Evolutionary conservation across 2,329 filamentous ascomycete species (phyloP).

Genomic region (Balansia obtecta): DNA sequence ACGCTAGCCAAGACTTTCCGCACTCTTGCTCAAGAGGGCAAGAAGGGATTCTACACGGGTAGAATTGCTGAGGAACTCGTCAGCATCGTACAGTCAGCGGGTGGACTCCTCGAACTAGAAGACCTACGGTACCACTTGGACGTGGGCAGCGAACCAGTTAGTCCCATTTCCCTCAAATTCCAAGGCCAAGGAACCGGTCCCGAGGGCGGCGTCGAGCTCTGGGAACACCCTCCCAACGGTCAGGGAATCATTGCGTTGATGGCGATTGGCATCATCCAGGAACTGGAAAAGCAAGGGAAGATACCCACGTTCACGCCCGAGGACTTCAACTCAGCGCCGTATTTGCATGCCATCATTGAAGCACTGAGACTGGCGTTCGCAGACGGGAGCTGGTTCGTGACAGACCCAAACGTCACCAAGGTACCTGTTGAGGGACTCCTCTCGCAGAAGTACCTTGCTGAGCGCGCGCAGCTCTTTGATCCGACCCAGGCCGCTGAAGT

Average conservation of each 20-base stretch:
- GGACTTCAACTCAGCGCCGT: constrained; percentile 72
- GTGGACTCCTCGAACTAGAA: constrained; percentile 65
- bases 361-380: constrained; percentile 80
- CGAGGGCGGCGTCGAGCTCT: constrained; percentile 58
- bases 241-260: constrained; percentile 93
- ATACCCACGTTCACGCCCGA: constrained; percentile 57
- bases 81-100: constrained; percentile 61
- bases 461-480: constrained; percentile 49
- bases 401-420: constrained; percentile 60
- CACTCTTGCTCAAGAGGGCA: constrained; percentile 65
- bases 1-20: constrained; percentile 72
- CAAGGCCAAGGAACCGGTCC: constrained; percentile 42
- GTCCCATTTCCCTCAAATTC: constrained; percentile 75
- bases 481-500: constrained; percentile 45
- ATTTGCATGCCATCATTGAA: constrained; percentile 81
- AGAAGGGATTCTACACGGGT: constrained; percentile 83
- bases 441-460: constrained; percentile 59
- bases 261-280: constrained; percentile 82
- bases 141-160: constrained; percentile 60
- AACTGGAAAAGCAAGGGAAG: constrained; percentile 62
- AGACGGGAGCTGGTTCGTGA: constrained; percentile 81
- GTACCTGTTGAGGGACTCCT: constrained; percentile 63
- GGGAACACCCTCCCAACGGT: constrained; percentile 95
- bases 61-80: constrained; percentile 70
- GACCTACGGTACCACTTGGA: constrained; percentile 68